Evolutionary conservation across 2,329 filamentous ascomycete species (phyloP).

Genomic region (Thielaviopsis euricoi): DNA sequence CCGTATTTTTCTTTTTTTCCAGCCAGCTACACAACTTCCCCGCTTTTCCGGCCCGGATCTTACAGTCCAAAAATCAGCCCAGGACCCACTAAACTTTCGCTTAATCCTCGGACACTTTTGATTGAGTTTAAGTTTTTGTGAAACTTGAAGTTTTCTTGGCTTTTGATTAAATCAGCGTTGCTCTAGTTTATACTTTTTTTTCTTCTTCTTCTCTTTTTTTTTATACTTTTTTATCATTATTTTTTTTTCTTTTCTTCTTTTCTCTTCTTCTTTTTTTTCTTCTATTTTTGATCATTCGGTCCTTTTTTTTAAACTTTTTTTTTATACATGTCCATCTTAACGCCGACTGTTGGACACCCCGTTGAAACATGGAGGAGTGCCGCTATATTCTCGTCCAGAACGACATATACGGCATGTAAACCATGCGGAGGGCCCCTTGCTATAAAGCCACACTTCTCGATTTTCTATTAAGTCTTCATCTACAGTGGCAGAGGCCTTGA

Average conservation of each 20-base stretch:
- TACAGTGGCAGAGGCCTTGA: constrained; percentile 12
- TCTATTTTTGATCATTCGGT: constrained; percentile 3
- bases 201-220: neutral
- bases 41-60: no score
- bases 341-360: constrained; percentile 21
- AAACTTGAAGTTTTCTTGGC: no score
- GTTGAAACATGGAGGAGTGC: constrained; percentile 14
- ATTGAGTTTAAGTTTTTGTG: no score
- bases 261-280: constrained; percentile 3
- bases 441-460: no score
- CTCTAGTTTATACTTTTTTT: neutral
- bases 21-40: no score
- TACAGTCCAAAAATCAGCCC: no score
- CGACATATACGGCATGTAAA: constrained; percentile 9
- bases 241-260: neutral
- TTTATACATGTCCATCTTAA: constrained; percentile 19
- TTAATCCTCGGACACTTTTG: no score
- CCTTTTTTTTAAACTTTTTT: constrained; percentile 8
- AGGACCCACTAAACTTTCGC: no score
- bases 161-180: neutral
- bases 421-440: constrained; percentile 15
- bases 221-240: neutral
- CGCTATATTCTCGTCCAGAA: neutral
- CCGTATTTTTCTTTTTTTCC: neutral
- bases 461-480: no score